Base-by-base conservation (phyloP, 2,329 filamentous ascomycete genomes). In the Xylariales sp. region DNA sequence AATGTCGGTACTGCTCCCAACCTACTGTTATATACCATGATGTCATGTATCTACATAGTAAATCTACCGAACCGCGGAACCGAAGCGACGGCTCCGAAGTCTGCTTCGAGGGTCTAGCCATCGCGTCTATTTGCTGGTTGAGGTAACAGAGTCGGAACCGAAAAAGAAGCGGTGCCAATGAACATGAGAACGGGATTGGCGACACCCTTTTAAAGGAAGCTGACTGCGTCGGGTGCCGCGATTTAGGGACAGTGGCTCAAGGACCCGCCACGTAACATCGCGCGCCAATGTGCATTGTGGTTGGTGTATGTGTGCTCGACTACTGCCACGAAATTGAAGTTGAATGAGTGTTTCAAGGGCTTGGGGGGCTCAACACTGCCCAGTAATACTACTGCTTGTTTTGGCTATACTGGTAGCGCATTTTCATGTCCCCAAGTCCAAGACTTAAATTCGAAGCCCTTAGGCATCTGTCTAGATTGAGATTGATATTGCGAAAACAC, bases 181-280 rank as follows among this genome's bases (percentile, higher is more conserved):
- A 63, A 68, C 3, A 70, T 68, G 28, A 36, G 16, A 5, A 48
- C 18, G 57, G 41, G 9, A 48, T 3, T 36, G 28, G 28, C 45
- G 41, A 28, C 8, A 50, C n/a, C 28, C 46, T 57, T 48, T 14
- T 9, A 30, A 81, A 77, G 65, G 80, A 81, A 60, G 50, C 49
- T 56, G 61, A 61, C 56, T 57, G 50, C 50, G 30, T 50, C 36
- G 18, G 1, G 28, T 36, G 18, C 45, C 36, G 18, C 57, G 7
- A 16, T 52, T 56, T 48, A 56, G 5, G 46, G 28, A 3, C 14
- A 18, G n/a, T 45, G 10, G 45, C 46, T 50, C 9, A 12, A 43
- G 7, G 16, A n/a, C 9, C 48, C 49, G 32, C 5, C 18, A 68
- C 43, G 62, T 65, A 54, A 45, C 46, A 57, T 57, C 28, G 56